Base-by-base conservation (phyloP, 495 filamentous ascomycete species). In the Aspergillus sparsus region DNA sequence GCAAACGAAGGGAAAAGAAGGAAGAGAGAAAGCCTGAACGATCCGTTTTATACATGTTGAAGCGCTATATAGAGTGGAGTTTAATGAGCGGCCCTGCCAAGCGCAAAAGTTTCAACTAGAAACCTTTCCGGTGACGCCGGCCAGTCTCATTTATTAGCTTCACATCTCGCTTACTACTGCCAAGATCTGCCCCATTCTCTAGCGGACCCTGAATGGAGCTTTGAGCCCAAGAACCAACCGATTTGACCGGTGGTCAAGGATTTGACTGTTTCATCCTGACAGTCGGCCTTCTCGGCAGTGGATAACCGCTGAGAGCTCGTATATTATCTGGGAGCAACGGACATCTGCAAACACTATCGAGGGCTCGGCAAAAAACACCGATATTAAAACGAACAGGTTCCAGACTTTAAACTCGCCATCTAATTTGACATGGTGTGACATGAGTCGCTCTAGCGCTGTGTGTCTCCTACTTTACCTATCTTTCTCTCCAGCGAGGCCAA, bases 21-120 rank as follows among this genome's bases (percentile, higher is more conserved):
- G 7, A 10, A 41, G 8, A 41, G 37, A n/a, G n/a, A 47, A 18
- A 2, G 44, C n/a, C 37, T 21, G 16, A 18, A 47, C 4, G 9
- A 8, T 9, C 0, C 6, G 44, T 47, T 21, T 47, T 47, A 47
- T 47, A 47, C 44, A 27, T 27, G 21, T 27, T 47, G 44, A 47
- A 9, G 44, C 2, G 15, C 44, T 47, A 47, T 47, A 21, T n/a
- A 21, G 44, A 47, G 44, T 47, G 44, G 44, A 21, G 44, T 47
- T 47, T 47, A 47, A 47, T 47, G 44, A 47, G 44, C 44, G 44
- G 44, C 44, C 44, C 44, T 47, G 44, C 44, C 44, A 47, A 47
- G 44, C 11, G 9, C 10, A 18, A 16, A 7, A 5, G 44, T 47
- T 47, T 47, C 44, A 47, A 10, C 15, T 47, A 47, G 27, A 47